Percentiles rank a stretch among this genome's conserved stretches.
phyloP scores from a whole-genome alignment of 345 rosid genomes.

The Gossypium longicalyx region DNA sequence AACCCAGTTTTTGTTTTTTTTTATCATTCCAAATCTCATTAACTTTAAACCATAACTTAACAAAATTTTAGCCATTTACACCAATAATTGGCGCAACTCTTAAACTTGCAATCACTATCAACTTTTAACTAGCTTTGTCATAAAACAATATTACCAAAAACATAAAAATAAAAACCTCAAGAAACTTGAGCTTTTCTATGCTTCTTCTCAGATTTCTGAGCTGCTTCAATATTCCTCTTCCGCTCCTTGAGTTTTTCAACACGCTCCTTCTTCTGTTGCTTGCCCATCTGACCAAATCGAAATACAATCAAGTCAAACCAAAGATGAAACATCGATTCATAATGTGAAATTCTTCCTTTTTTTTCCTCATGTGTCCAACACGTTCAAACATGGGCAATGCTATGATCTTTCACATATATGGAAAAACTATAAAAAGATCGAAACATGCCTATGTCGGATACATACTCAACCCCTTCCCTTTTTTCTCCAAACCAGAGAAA shows the following conservation, averaged over 20 bases:
- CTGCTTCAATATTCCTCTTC: slow-evolving; percentile 37
- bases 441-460: neutral
- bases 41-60: neutral
- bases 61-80: slow-evolving; percentile 21
- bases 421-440: no score
- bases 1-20: neutral
- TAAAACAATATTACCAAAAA: neutral
- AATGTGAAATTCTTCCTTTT: neutral
- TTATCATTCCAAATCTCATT: neutral
- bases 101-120: neutral
- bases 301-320: slow-evolving; percentile 1
- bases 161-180: neutral
- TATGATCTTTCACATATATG: no score
- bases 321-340: neutral
- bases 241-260: slow-evolving; percentile 49
- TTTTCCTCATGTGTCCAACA: neutral
- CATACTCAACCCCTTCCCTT: neutral
- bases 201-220: slow-evolving; percentile 27
- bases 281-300: slow-evolving; percentile 34
- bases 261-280: slow-evolving; percentile 35
- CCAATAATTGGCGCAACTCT: slow-evolving; percentile 16
- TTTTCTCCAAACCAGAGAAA: neutral
- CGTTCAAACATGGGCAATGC: neutral
- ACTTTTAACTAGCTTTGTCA: neutral
- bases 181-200: slow-evolving; percentile 10